phyloP scores from a whole-genome alignment of 768 basidiomycete species.

The Boletellus emodensis region DNA sequence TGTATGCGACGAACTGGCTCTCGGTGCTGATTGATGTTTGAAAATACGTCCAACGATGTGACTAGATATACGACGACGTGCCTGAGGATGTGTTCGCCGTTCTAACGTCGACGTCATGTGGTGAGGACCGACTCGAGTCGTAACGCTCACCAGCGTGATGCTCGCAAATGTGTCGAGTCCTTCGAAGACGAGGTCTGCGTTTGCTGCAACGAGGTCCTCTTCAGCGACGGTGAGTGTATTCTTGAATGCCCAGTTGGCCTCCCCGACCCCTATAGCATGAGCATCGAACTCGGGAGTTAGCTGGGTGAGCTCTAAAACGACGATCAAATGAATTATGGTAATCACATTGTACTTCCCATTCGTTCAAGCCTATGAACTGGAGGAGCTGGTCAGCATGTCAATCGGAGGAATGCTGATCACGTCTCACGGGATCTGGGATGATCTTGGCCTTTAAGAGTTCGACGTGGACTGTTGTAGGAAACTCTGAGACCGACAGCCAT shows the following conservation, averaged over 20 bases:
- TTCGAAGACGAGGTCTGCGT: slow-evolving; percentile 80
- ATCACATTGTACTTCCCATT: slow-evolving; percentile 90
- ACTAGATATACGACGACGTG: slow-evolving; percentile 21
- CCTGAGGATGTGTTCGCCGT: slow-evolving; percentile 66
- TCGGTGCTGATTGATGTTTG: slow-evolving; percentile 44
- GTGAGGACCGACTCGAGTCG: background rate
- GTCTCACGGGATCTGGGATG: slow-evolving; percentile 79
- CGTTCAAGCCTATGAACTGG: slow-evolving; percentile 73
- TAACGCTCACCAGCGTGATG: slow-evolving; percentile 53
- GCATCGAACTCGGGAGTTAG: background rate
- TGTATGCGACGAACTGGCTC: slow-evolving; percentile 82
- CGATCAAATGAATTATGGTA: background rate
- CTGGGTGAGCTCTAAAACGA: background rate
- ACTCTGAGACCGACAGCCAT: slow-evolving; percentile 59
- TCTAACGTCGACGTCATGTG: slow-evolving; percentile 41
- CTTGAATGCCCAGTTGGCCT: slow-evolving; percentile 81
- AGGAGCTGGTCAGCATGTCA: slow-evolving; percentile 7
- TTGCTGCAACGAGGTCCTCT: slow-evolving; percentile 40
- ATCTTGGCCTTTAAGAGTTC: slow-evolving; percentile 69
- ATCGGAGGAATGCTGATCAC: background rate
- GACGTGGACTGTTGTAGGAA: slow-evolving; percentile 86
- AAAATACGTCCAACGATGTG: background rate
- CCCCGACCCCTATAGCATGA: slow-evolving; percentile 70
- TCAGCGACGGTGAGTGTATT: slow-evolving; percentile 53
- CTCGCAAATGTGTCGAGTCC: slow-evolving; percentile 87